Base-by-base conservation (phyloP, 805 yeast species). In the Yamadazyma takamatsuzukensis region DNA sequence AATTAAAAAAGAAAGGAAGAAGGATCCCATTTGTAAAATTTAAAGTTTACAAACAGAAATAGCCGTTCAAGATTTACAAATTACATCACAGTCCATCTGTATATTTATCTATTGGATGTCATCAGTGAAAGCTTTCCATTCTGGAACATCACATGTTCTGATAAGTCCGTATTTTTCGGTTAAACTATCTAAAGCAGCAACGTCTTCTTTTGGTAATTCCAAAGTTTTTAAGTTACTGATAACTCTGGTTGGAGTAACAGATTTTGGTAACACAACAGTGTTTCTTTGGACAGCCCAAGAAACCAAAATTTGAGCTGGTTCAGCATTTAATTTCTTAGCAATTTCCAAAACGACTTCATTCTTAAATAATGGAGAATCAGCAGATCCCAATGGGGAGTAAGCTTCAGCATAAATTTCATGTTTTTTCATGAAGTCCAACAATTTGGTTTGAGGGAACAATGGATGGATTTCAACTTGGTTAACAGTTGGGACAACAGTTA, bases 371-470 rank as follows among this genome's bases (percentile, higher is more conserved):
- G 70, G 69, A 18, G 68, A 53, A 37, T 49, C 50, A 13, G 46
- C 32, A 11, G 66, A 57, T 9, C 70, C 69, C 49, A 88, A 70
- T 8, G 96, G 96, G 8, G 93, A 79, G 58, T 74, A 88, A 1
- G 94, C 90, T 54, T 83, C 86, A n/a, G 82, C 75, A 4, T 66
- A 59, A 21, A 88, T 72, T 27, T 68, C 76, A 36, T 79, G 56
- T 9, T 66, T 51, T 21, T 67, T 63, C 53, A 84, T 77, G 59
- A 61, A 83, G 10, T 61, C 54, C 25, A 61, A 57, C 36, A 71
- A 50, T 18, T 68, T 70, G 11, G 53, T 37, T 37, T 70, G 68
- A 15, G 64, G 64, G 32, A 61, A 52, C 27, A 51, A 55, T 15
- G 63, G 62, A 43, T 61, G 68, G 25, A 49, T 50, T 41, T 61